Evolutionary conservation across 31 red algal species (phyloP).

Genomic region (Asparagopsis taxiformis): DNA sequence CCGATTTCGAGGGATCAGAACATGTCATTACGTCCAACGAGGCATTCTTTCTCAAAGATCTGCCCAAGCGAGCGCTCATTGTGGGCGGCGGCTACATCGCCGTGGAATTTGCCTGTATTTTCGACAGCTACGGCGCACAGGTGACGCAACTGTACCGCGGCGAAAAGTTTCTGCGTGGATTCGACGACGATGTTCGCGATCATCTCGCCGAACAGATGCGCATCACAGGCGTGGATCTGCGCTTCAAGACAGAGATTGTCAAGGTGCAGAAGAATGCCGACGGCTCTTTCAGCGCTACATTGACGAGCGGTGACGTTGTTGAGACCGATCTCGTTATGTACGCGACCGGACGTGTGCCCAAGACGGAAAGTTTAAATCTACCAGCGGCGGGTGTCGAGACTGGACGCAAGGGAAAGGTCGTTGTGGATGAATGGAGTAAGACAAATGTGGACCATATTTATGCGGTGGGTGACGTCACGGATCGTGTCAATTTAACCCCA

Average conservation of each 20-base stretch:
- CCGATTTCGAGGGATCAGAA: slow-evolving; percentile 83
- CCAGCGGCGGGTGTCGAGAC: slow-evolving; percentile 71
- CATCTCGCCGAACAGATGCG: slow-evolving; percentile 90
- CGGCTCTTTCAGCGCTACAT: slow-evolving; percentile 60
- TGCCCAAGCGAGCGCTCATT: slow-evolving; percentile 79
- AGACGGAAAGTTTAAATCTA: slow-evolving; percentile 55
- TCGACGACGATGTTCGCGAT: slow-evolving; percentile 91
- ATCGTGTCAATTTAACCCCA: slow-evolving; percentile 87
- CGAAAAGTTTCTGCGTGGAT: slow-evolving; percentile 88
- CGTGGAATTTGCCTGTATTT: slow-evolving; percentile 97
- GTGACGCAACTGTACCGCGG: slow-evolving; percentile 84
- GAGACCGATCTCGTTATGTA: slow-evolving; percentile 86
- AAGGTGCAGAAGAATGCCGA: slow-evolving; percentile 67
- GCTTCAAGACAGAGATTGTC: slow-evolving; percentile 63
- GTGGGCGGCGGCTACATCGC: slow-evolving; percentile 98
- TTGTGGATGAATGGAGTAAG: slow-evolving; percentile 87
- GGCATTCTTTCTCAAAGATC: slow-evolving; percentile 81
- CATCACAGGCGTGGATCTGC: slow-evolving; percentile 75
- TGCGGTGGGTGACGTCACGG: slow-evolving; percentile 95
- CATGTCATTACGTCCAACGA: slow-evolving; percentile 92
- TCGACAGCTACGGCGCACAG: slow-evolving; percentile 81
- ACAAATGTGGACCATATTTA: slow-evolving; percentile 91
- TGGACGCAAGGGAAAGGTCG: slow-evolving; percentile 68
- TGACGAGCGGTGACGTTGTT: slow-evolving; percentile 55
- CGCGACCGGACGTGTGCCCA: slow-evolving; percentile 89